Evolutionary conservation across 169 alveolate species (phyloP), one percentile per base, ranked within the genome.

Genomic region (Plasmodium cynomolgi): DNA sequence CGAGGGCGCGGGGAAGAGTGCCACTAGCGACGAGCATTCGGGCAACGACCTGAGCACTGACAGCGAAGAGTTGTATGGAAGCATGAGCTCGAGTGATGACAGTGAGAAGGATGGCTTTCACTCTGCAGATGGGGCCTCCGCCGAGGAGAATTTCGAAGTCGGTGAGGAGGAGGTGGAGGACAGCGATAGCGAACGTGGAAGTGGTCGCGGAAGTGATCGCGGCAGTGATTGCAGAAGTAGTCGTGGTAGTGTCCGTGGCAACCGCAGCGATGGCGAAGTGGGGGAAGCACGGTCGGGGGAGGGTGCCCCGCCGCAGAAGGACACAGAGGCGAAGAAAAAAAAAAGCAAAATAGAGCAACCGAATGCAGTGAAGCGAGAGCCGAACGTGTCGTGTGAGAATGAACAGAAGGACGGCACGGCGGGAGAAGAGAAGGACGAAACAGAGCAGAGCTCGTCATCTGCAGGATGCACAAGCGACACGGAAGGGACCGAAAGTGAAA

Each of bases 1-100:
- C 17, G 84, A 79, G 39, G 84, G 37, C 20, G 68, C 84, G 20
- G 68, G 33, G 31, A 37, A 26, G 13, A 39, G 20, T 1, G 50
- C 15, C 17, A 33, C 23, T 20, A 82, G 72, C 39, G 72, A 82
- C 8, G 75, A 82, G 3, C 34, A 26, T 15, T 50, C 29, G 23
- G 47, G 26, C 31, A 72, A 50, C 39, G 90, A 58, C 17, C 8
- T 56, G 1, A 23, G 20, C 11, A 56, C 29, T n/a, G 74, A 23
- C 47, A 23, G 74, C 39, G 90, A 82, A 5, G 90, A 82, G 44
- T 29, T 58, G 44, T 20, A 82, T 56, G 79, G 39, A 44, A 82
- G 44, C 41, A 13, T 33, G 72, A 82, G 74, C 37, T 82, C 90
- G 8, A 82, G 72, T 39, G 71, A 44, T 50, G 26, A 33, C 20